phyloP scores from a whole-genome alignment of 495 filamentous ascomycete species.

The Pseudomonodictys pantanalensis region DNA sequence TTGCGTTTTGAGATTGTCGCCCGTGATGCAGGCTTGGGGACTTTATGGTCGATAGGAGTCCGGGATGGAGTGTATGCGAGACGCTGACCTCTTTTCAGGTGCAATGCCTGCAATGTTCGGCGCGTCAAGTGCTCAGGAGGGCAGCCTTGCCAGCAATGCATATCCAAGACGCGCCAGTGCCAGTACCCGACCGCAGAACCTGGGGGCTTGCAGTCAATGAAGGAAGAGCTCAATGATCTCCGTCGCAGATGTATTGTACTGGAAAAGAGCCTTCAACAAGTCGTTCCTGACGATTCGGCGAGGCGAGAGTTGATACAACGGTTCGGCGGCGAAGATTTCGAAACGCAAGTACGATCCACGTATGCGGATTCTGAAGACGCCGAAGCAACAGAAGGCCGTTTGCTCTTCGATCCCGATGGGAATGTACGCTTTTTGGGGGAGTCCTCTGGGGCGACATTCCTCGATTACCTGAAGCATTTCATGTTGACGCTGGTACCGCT shows the following conservation, averaged over 20 bases:
- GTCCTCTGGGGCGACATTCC: background rate
- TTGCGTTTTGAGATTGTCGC: too few relatives aligned
- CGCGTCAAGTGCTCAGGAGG: background rate
- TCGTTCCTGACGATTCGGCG: background rate
- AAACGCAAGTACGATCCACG: background rate
- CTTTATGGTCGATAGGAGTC: too few relatives aligned
- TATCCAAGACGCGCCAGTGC: background rate
- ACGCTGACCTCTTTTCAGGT: background rate
- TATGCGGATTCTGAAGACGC: background rate
- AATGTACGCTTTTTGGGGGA: background rate
- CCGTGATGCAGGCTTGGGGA: too few relatives aligned
- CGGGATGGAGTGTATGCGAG: background rate
- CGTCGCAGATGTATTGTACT: background rate
- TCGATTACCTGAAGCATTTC: background rate
- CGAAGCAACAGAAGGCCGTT: background rate
- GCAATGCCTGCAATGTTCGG: background rate
- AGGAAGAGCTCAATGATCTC: background rate
- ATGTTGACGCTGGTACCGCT: background rate
- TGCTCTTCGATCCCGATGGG: background rate
- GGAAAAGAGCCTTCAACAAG: background rate
- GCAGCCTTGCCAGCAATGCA: background rate
- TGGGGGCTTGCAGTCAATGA: background rate
- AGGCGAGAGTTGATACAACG: background rate
- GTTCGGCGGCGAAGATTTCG: background rate
- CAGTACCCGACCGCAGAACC: background rate